phyloP scores from a whole-genome alignment of 2,329 filamentous ascomycete species.

The Nemania diffusa region DNA sequence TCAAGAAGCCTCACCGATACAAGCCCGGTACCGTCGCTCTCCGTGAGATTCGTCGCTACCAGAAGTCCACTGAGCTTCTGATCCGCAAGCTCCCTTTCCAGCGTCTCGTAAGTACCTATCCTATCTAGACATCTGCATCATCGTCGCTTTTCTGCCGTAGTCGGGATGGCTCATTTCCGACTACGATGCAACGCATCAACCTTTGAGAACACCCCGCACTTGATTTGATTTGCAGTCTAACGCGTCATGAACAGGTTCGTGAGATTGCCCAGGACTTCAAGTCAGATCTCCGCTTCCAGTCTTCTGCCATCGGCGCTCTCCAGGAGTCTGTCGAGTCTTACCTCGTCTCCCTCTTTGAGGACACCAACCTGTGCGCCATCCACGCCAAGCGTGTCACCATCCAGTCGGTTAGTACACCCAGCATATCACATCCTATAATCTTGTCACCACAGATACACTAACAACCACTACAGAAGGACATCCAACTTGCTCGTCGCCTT shows the following conservation, averaged over 20 bases:
- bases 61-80: slow-evolving; percentile 95
- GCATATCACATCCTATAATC: background rate
- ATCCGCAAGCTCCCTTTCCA: slow-evolving; percentile 99
- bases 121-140: background rate
- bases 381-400: slow-evolving; percentile 99
- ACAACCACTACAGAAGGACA: slow-evolving; percentile 76
- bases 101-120: slow-evolving; percentile 73
- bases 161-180: no score
- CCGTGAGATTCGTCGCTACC: slow-evolving; percentile 98
- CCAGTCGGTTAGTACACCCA: slow-evolving; percentile 67
- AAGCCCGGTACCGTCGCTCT: slow-evolving; percentile 96
- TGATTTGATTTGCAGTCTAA: slow-evolving; percentile 36
- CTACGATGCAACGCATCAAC: slow-evolving; percentile 26
- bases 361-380: slow-evolving; percentile 98
- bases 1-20: slow-evolving; percentile 94
- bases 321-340: slow-evolving; percentile 99
- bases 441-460: slow-evolving; percentile 43
- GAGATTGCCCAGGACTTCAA: slow-evolving; percentile 98
- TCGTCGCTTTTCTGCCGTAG: background rate
- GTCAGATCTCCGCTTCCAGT: slow-evolving; percentile 96
- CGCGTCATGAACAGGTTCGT: slow-evolving; percentile 67
- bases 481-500: slow-evolving; percentile 94
- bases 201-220: no score
- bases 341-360: slow-evolving; percentile 97
- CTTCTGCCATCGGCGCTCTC: slow-evolving; percentile 93